These are phyloP conservation scores for Colletotrichum kahawae DNA, from an alignment of 2,329 filamentous ascomycete species.

Conservation along the genomic window DNA sequence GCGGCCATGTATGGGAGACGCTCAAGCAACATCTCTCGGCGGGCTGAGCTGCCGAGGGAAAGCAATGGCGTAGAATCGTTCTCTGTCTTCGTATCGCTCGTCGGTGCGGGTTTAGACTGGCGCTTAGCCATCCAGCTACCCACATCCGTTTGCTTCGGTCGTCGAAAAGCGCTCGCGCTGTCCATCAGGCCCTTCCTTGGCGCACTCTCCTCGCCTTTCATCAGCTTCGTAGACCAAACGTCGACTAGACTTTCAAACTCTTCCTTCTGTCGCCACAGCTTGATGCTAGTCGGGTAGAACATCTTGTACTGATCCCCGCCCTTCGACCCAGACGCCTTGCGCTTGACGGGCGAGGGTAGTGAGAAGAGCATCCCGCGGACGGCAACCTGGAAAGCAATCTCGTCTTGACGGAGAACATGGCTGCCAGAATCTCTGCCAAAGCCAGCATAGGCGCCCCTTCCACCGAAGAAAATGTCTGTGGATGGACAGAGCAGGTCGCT, in stretches of 20 bases:
- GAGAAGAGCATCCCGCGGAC: slow-evolving; percentile 86
- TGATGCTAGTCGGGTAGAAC: slow-evolving; percentile 87
- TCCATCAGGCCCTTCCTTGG: slow-evolving; percentile 45
- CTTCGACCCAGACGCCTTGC: slow-evolving; percentile 54
- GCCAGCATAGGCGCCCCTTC: slow-evolving; percentile 55
- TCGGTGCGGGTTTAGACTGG: slow-evolving; percentile 17
- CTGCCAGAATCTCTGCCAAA: slow-evolving; percentile 63
- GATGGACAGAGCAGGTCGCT: slow-evolving; percentile 84
- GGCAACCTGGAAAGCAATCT: slow-evolving; percentile 91
- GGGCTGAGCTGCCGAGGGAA: slow-evolving; percentile 69
- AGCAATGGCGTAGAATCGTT: slow-evolving; percentile 45
- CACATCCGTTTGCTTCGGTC: slow-evolving; percentile 34
- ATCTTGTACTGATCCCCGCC: slow-evolving; percentile 77
- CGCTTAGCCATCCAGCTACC: slow-evolving; percentile 30
- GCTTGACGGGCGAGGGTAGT: slow-evolving; percentile 84
- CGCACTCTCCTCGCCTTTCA: slow-evolving; percentile 55
- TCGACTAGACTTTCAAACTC: slow-evolving; percentile 79
- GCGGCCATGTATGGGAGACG: slow-evolving; percentile 84
- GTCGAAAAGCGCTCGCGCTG: slow-evolving; percentile 54
- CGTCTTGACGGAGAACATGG: slow-evolving; percentile 86
- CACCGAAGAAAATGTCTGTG: slow-evolving; percentile 70
- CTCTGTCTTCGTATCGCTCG: slow-evolving; percentile 1
- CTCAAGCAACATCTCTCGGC: slow-evolving; percentile 79
- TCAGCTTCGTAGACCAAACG: slow-evolving; percentile 66
- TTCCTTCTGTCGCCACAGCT: slow-evolving; percentile 83